Percentiles rank a stretch among this genome's conserved stretches.
Conservation (phyloP, 768 basidiomycete genomes). For the Candolleomyces aberdarensis region DNA sequence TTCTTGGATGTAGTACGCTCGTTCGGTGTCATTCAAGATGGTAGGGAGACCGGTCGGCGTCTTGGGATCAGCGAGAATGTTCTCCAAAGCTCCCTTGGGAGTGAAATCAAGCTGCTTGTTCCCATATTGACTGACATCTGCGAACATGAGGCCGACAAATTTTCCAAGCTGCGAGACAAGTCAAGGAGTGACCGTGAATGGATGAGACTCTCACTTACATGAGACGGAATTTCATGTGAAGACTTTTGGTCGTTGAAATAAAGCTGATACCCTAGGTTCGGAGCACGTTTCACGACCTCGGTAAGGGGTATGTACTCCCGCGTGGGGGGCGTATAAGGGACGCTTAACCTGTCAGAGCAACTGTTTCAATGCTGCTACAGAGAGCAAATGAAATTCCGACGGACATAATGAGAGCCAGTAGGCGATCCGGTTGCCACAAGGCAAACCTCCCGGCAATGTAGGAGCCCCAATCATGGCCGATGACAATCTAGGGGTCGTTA, state of each 20-base stretch:
- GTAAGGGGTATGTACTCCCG: conserved; percentile 46
- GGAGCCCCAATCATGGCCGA: conserved; percentile 85
- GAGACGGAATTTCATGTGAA: conserved; percentile 51
- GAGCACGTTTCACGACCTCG: conserved; percentile 47
- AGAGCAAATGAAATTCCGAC: conserved; percentile 15
- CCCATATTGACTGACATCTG: conserved; percentile 8
- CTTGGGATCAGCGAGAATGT: conserved; percentile 17
- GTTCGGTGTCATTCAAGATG: conserved; percentile 35
- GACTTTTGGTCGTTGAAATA: conserved; percentile 57
- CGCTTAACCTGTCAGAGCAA: conserved; percentile 48
- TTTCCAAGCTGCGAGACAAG: conserved; percentile 26
- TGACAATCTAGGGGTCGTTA: conserved; percentile 42
- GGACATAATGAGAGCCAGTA: conserved; percentile 59
- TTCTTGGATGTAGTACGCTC: conserved; percentile 46
- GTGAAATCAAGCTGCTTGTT: conserved; percentile 16
- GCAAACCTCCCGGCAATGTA: conserved; percentile 63
- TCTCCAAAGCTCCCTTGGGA: conserved; percentile 22
- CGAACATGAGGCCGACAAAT: conserved; percentile 31
- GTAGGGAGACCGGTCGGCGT: conserved; percentile 3
- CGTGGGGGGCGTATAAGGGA: conserved; percentile 64
- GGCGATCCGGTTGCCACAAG: conserved; percentile 65
- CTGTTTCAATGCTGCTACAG: neutral
- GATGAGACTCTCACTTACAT: conserved; percentile 35
- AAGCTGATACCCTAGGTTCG: conserved; percentile 64
- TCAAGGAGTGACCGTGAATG: neutral